These are phyloP conservation scores for Agastache rugosa DNA, from an alignment of 257 asterid species.

Conservation along the genomic window DNA sequence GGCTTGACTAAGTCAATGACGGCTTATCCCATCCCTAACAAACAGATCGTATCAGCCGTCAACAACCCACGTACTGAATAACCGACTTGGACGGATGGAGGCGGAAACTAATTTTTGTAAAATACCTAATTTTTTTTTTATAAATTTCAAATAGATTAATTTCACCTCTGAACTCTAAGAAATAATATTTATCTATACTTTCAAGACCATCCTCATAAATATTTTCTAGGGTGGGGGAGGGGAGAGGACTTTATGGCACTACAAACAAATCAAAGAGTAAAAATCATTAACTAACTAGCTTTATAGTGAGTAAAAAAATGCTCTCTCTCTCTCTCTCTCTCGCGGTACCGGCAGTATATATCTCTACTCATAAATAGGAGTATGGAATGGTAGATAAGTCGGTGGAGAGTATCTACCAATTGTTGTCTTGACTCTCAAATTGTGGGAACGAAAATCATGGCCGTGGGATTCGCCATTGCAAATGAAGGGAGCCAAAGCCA, in stretches of 20 bases:
- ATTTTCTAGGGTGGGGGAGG: background rate
- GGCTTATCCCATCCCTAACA: no score
- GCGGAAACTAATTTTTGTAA: no score
- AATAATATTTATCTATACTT: no score
- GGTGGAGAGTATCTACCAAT: background rate
- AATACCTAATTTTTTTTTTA: no score
- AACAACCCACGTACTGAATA: no score
- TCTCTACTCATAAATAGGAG: background rate
- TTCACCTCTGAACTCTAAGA: no score
- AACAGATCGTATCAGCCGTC: no score
- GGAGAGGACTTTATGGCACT: background rate
- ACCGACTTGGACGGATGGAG: no score
- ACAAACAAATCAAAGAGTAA: background rate
- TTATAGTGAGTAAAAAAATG: background rate
- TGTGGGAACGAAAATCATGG: slow-evolving; percentile 16
- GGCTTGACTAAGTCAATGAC: no score
- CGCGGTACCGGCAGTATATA: background rate
- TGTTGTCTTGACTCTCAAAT: background rate
- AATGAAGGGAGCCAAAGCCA: slow-evolving; percentile 18
- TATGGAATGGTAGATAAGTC: background rate
- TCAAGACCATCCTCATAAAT: no score
- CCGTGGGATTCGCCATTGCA: slow-evolving; percentile 32
- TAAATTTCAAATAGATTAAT: no score
- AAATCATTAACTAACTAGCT: background rate
- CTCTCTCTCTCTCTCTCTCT: background rate